phyloP scores from a whole-genome alignment of 495 filamentous ascomycete genomes.

The Bathelium albidoporum region DNA sequence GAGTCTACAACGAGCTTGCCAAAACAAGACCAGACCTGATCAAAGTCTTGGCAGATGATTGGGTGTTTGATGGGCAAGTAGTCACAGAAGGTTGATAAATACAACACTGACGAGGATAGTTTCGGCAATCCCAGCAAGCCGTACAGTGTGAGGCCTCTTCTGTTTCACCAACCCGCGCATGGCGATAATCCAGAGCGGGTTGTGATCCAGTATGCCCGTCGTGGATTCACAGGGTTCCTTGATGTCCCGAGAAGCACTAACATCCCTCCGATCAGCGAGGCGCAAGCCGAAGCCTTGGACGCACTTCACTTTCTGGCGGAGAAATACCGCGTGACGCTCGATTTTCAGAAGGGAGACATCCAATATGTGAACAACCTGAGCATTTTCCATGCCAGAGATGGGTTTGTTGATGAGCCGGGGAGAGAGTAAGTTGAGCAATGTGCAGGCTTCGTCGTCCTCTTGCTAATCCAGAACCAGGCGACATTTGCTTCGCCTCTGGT shows the following conservation, averaged over 20 bases:
- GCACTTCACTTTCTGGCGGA: constrained; percentile 52
- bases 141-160: not conserved
- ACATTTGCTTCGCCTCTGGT: not conserved
- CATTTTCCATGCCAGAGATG: constrained; percentile 41
- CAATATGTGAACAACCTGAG: constrained; percentile 45
- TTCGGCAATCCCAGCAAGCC: not conserved
- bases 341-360: constrained; percentile 47
- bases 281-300: constrained; percentile 58
- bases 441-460: not conserved
- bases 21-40: constrained; percentile 50
- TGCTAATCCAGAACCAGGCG: not conserved
- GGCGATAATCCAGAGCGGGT: not conserved
- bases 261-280: constrained; percentile 53
- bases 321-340: constrained; percentile 39
- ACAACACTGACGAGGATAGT: not conserved
- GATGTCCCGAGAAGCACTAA: constrained; percentile 38
- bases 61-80: not conserved
- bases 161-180: not conserved
- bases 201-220: constrained; percentile 44
- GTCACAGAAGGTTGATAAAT: not conserved
- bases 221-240: constrained; percentile 47
- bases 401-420: not conserved
- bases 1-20: constrained; percentile 58
- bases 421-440: not conserved
- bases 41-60: constrained; percentile 38